Base-by-base conservation (phyloP, 1,284 basidiomycete genomes). In the Trichosporon asahii region DNA sequence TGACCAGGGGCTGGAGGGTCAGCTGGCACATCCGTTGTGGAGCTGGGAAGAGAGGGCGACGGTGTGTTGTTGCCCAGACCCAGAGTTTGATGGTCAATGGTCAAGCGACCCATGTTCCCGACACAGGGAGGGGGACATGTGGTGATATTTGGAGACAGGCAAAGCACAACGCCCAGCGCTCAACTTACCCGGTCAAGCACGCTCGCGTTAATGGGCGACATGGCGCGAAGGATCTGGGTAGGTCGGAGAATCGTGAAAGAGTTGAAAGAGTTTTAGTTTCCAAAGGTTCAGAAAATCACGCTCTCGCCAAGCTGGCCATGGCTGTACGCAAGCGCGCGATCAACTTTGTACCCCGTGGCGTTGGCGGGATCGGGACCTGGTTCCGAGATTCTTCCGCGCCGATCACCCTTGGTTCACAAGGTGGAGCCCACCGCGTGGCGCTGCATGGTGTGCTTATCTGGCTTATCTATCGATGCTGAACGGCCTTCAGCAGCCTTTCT, bases 1-100 rank as follows among this genome's bases (percentile, higher is more conserved):
- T 85, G 55, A 93, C 89, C 68, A 93, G 87, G 9, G 91, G 92
- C 83, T 85, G 70, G 57, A n/a, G n/a, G 55, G 57, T 61, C 29
- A 61, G 57, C 57, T 64, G 31, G 31, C 9, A 9, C 35, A 37
- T 11, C 35, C 35, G 31, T 33, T 33, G 31, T 3, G 31, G 9
- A 33, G 31, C 4, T 3, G 4, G 31, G 31, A 33, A 9, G 31
- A n/a, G n/a, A n/a, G n/a, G n/a, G n/a, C n/a, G n/a, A n/a, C n/a
- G n/a, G n/a, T n/a, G n/a, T n/a, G n/a, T n/a, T n/a, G 49, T 2
- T 53, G 21, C 49, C 31, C 31, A 33, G n/a, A n/a, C n/a, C n/a
- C n/a, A n/a, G n/a, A n/a, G n/a, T n/a, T n/a, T n/a, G n/a, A n/a
- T n/a, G n/a, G n/a, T n/a, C n/a, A n/a, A n/a, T n/a, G n/a, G n/a